Evolutionary conservation across 139 green algal species (phyloP).

Genomic region (Axilococcus clingmanii): DNA sequence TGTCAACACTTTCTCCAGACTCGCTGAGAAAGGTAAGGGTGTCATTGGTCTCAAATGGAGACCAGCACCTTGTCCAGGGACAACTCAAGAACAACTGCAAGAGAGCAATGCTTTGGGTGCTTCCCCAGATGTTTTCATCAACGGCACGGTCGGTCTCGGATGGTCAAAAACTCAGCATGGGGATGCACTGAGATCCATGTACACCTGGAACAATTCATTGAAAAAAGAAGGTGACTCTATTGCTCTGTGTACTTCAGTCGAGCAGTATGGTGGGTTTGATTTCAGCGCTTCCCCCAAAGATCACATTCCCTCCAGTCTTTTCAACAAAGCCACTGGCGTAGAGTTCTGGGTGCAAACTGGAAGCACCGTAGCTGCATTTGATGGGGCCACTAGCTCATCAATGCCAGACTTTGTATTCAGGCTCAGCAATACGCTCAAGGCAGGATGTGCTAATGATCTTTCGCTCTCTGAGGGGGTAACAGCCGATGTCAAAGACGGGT

Average conservation of each 20-base stretch:
- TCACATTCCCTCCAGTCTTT: neutral
- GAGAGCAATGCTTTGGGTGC: constrained; percentile 3
- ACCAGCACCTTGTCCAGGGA: constrained; percentile 5
- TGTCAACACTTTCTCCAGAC: neutral
- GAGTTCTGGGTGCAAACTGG: constrained; percentile 15
- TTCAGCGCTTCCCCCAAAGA: constrained; percentile 9
- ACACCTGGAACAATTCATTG: constrained; percentile 8
- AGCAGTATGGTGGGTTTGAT: constrained; percentile 18
- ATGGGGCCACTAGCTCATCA: too few species aligned
- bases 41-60: constrained; percentile 21
- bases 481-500: constrained; percentile 10
- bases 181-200: constrained; percentile 8
- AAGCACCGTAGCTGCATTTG: neutral
- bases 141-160: constrained; percentile 10
- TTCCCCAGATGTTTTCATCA: constrained; percentile 10
- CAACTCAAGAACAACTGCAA: neutral
- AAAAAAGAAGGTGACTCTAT: neutral
- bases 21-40: constrained; percentile 7
- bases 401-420: constrained; percentile 3
- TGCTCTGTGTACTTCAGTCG: constrained; percentile 14
- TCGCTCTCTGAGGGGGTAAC: neutral
- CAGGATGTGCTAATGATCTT: neutral
- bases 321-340: constrained; percentile 4
- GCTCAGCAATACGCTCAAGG: constrained; percentile 2
- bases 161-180: constrained; percentile 20